Conservation (phyloP, 2,329 filamentous ascomycete species). For the Sarocladiaceae sp. region DNA sequence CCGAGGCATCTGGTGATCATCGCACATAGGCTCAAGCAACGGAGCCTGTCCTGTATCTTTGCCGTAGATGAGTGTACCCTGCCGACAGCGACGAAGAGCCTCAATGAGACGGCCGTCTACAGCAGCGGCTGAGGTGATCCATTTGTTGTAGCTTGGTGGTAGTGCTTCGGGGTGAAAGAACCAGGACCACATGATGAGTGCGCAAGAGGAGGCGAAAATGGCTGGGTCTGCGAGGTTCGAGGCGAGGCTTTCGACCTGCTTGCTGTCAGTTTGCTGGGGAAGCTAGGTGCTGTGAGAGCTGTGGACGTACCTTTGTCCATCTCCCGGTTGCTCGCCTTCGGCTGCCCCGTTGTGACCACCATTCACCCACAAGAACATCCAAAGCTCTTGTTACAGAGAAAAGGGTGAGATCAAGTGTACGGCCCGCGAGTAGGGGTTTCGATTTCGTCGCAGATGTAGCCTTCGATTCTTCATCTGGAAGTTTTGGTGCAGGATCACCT, state of each 20-base stretch:
- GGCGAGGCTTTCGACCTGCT: conserved; percentile 27
- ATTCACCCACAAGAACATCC: conserved; percentile 63
- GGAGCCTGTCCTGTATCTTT: conserved; percentile 65
- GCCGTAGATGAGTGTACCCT: conserved; percentile 65
- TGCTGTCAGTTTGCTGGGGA: conserved; percentile 3
- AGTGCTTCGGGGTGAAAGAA: conserved; percentile 70
- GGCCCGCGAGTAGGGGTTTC: conserved; percentile 48
- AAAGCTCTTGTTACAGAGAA: conserved; percentile 69
- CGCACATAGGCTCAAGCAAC: conserved; percentile 68
- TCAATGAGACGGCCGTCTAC: conserved; percentile 72
- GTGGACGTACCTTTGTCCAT: conserved; percentile 41
- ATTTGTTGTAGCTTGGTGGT: conserved; percentile 71
- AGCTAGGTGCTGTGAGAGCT: not conserved
- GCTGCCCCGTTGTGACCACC: conserved; percentile 52
- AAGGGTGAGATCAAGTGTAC: conserved; percentile 78
- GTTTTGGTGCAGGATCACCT: conserved; percentile 23
- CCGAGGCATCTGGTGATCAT: conserved; percentile 64
- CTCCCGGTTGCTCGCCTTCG: conserved; percentile 38
- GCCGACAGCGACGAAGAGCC: conserved; percentile 63
- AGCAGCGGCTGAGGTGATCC: conserved; percentile 74
- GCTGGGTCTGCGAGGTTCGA: conserved; percentile 53
- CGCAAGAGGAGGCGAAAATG: conserved; percentile 68
- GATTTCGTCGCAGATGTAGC: not conserved
- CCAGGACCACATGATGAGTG: conserved; percentile 85
- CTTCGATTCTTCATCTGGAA: not conserved